Conservation (phyloP, 1,284 basidiomycete species). For the Trametes hirsuta region DNA sequence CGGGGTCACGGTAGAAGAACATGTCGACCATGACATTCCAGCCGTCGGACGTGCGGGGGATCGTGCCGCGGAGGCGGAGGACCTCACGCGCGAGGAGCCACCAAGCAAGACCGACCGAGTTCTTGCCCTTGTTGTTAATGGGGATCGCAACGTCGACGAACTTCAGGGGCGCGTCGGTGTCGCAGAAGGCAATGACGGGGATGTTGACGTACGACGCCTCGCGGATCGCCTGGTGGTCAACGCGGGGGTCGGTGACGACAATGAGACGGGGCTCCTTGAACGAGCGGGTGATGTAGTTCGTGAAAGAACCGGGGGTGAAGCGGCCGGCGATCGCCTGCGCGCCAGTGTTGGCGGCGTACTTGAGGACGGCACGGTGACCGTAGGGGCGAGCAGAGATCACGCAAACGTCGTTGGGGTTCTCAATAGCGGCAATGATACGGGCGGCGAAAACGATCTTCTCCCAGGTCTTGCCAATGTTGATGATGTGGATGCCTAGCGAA, state of each 20-base stretch:
- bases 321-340: slow-evolving; percentile 98
- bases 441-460: slow-evolving; percentile 97
- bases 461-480: slow-evolving; percentile 99
- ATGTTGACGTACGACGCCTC: slow-evolving; percentile 99
- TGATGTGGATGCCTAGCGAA: slow-evolving; percentile 84
- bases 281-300: slow-evolving; percentile 99
- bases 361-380: slow-evolving; percentile 99
- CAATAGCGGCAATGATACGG: slow-evolving; percentile 91
- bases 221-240: slow-evolving; percentile 99
- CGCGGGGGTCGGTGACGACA: slow-evolving; percentile 97
- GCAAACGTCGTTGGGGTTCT: slow-evolving; percentile 98
- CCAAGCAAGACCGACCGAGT: slow-evolving; percentile 98
- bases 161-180: slow-evolving; percentile 96
- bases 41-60: slow-evolving; percentile 87
- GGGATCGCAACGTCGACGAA: slow-evolving; percentile 99
- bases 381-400: slow-evolving; percentile 98
- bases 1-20: slow-evolving; percentile 99
- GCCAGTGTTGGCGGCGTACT: slow-evolving; percentile 97
- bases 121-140: slow-evolving; percentile 98
- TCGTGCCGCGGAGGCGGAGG: slow-evolving; percentile 91
- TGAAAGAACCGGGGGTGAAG: slow-evolving; percentile 98
- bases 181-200: slow-evolving; percentile 98
- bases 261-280: slow-evolving; percentile 99
- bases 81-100: slow-evolving; percentile 99
- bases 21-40: slow-evolving; percentile 99